Evolutionary conservation across 2,329 filamentous ascomycete species (phyloP), one percentile per base, ranked within the genome.

Genomic region (Pseudodiploospora longispora): DNA sequence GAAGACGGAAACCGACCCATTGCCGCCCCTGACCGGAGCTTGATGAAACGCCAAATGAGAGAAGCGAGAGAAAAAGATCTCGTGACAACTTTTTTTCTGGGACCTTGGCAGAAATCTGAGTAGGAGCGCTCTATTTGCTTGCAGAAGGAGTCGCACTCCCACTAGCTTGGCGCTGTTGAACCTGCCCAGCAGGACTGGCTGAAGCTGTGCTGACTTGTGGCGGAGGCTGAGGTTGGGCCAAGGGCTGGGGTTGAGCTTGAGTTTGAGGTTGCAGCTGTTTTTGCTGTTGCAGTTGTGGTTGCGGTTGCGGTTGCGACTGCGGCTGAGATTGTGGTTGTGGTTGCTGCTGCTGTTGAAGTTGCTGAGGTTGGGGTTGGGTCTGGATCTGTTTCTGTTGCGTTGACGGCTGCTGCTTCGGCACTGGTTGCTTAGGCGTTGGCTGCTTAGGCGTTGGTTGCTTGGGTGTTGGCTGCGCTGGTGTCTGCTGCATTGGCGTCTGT

Each of bases 111-210:
- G 19, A 19, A 19, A 19, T 19, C 19, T 41, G 35, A 40, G 43
- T 32, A 40, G 36, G 34, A 27, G 30, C 6, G 28, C 28, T 29
- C 46, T 50, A 59, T 43, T 57, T 56, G 41, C 54, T 51, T 12
- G 54, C 53, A 10, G 63, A 64, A 30, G 65, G 65, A 6, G 66
- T 68, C 32, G 64, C 65, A 35, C 66, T 69, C 34, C 63, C 62
- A 36, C 66, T 69, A 10, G 63, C 51, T 42, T 67, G 62, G 33
- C 66, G 61, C 40, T 59, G 61, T 12, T 58, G 56, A 33, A 50
- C 51, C 12, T 47, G 53, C 31, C 19, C 19, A 19, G 40, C 51
- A 19, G 53, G 50, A 41, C 54, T 52, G 31, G 49, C 51, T 6
- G 46, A 36, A 3, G 41, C 34, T 6, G 41, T 36, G 27, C 37